Evolutionary conservation across 371 early-diverging fungal species (phyloP), one percentile per base, ranked within the genome.

Genomic region (Sanchytrium tribonematis): DNA sequence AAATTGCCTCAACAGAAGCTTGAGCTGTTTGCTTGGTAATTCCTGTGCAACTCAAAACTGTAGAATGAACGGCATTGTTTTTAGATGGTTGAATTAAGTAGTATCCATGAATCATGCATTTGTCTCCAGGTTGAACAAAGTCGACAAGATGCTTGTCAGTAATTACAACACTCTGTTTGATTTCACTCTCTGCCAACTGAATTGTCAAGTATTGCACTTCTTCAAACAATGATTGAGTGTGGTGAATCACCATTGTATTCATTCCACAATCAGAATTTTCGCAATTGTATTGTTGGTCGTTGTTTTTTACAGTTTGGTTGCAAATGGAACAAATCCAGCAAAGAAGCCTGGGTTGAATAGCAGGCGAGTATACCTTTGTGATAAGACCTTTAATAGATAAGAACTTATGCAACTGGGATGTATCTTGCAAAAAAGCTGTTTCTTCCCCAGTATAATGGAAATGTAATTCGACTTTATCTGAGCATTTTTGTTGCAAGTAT

Each of bases 91-190:
- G 5, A 12, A 48, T 48, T 12, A 48, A 84, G 76, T 94, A 99
- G 31, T 91, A 86, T 69, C 99, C 99, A 68, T 91, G 88, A 71
- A 98, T 81, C 70, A 84, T 86, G 27, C 98, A 88, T 71, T 99
- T 85, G 78, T 99, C 99, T 31, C 99, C 99, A 1, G 99, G 98
- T 77, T 98, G 98, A 30, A 90, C 87, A 28, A 74, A 76, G 75
- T 98, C 99, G 0, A 96, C 98, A 66, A 99, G 79, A 79, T 98
- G 99, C 75, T 92, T 90, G 72, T 95, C 92, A 69, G 98, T 76
- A 66, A 98, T 83, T n/a, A 97, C 83, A 77, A 97, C 97, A 28
- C 22, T 5, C 48, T 48, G 48, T 48, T 48, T 48, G 5, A 48
- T 12, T 12, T 48, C 48, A 48, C 22, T 22, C 5, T 12, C 48